Evolutionary conservation across 345 rosid genomes (phyloP).

Genomic region (Salix caprea): DNA sequence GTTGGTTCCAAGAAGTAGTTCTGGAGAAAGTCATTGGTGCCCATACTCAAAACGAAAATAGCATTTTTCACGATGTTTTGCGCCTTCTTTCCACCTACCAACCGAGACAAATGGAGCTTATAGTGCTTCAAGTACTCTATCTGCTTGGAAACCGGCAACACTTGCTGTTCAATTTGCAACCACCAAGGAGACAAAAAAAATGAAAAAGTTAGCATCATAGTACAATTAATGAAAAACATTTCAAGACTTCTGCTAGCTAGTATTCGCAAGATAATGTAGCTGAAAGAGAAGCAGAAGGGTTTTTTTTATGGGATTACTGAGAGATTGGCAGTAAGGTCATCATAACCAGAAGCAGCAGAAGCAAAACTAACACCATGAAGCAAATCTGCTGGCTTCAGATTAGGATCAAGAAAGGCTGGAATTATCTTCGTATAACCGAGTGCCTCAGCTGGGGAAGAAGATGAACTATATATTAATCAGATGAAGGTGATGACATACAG

Average conservation of each 20-base stretch:
- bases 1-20: slow-evolving; percentile 62
- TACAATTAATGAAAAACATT: too few species aligned
- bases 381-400: slow-evolving; percentile 41
- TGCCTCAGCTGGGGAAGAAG: slow-evolving; percentile 49
- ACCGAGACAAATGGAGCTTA: slow-evolving; percentile 48
- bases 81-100: slow-evolving; percentile 52
- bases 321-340: slow-evolving; percentile 75
- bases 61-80: slow-evolving; percentile 46
- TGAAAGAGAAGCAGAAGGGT: too few species aligned
- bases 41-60: slow-evolving; percentile 58
- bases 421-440: slow-evolving; percentile 50
- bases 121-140: slow-evolving; percentile 58
- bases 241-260: too few species aligned
- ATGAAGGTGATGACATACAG: background rate
- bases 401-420: slow-evolving; percentile 68
- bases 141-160: slow-evolving; percentile 58
- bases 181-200: background rate
- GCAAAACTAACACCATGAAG: slow-evolving; percentile 81
- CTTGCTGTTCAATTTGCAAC: slow-evolving; percentile 36
- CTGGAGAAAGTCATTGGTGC: slow-evolving; percentile 83
- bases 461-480: background rate
- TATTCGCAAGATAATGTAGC: too few species aligned
- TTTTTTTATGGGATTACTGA: slow-evolving; percentile 41
- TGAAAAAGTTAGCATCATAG: background rate
- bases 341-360: slow-evolving; percentile 91